These are phyloP conservation scores for Plantago lanceolata DNA, from an alignment of 305 asterid genomes.

Conservation along the genomic window DNA sequence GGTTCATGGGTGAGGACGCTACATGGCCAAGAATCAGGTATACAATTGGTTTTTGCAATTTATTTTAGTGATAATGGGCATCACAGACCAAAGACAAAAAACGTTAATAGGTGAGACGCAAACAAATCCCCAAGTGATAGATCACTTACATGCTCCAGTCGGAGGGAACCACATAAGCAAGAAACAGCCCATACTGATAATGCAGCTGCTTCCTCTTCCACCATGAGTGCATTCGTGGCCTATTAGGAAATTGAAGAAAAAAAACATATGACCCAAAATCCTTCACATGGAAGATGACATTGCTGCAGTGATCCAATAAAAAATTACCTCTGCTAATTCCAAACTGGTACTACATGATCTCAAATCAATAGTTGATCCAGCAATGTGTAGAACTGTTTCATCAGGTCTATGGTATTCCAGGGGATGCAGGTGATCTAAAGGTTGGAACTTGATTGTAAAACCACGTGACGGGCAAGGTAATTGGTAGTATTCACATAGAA, in stretches of 20 bases:
- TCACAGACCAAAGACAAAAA: not conserved
- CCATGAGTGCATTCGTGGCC: constrained; percentile 87
- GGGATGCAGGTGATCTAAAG: constrained; percentile 92
- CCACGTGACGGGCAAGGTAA: constrained; percentile 70
- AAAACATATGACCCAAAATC: constrained; percentile 6
- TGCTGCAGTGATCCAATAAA: constrained; percentile 5
- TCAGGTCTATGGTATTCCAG: constrained; percentile 78
- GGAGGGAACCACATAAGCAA: constrained; percentile 89
- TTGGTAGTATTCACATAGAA: constrained; percentile 75
- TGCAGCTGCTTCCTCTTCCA: constrained; percentile 96
- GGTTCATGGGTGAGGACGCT: constrained; percentile 16
- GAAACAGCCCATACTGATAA: constrained; percentile 95
- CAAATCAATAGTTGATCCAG: constrained; percentile 82
- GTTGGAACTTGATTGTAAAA: constrained; percentile 74
- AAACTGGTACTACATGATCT: constrained; percentile 79
- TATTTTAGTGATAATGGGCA: no score
- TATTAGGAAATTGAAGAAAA: constrained; percentile 33
- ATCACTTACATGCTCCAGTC: constrained; percentile 80
- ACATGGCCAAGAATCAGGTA: constrained; percentile 7
- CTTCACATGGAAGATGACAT: not conserved
- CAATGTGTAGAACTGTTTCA: constrained; percentile 60
- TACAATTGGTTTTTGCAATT: no score
- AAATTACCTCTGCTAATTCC: constrained; percentile 76
- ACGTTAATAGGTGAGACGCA: constrained; percentile 4
- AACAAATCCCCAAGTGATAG: constrained; percentile 6